A percentile compares a stretch with the other conserved stretches of the same genome.
Evolutionary conservation across 768 basidiomycete genomes (phyloP).

Genomic region (Panaeolus cyanescens): DNA sequence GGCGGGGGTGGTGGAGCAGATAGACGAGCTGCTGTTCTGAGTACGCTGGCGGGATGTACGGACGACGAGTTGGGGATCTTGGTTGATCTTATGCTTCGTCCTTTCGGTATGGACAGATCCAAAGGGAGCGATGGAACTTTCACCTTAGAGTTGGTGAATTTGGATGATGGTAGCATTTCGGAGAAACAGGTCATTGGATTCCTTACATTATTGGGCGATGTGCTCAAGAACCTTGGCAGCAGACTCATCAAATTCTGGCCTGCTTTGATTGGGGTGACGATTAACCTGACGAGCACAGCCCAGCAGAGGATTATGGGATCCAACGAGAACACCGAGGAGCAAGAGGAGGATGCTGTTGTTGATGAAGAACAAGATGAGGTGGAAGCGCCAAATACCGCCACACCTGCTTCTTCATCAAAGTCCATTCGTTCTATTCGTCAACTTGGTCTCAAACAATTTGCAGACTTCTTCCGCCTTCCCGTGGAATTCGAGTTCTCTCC

Average conservation of each 20-base stretch:
- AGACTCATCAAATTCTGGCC: conserved; percentile 74
- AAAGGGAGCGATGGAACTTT: conserved; percentile 10
- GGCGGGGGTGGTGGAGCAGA: conserved; percentile 68
- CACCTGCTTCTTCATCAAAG: conserved; percentile 32
- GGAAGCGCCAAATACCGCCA: conserved; percentile 33
- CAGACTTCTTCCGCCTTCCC: conserved; percentile 83
- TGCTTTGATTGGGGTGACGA: conserved; percentile 64
- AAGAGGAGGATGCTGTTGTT: conserved; percentile 29
- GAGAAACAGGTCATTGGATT: conserved; percentile 82
- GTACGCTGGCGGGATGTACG: conserved; percentile 67
- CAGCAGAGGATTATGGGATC: conserved; percentile 54
- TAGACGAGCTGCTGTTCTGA: conserved; percentile 74
- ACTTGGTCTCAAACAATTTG: conserved; percentile 80
- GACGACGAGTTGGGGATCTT: conserved; percentile 75
- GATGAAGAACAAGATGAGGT: conserved; percentile 39
- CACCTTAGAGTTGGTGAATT: conserved; percentile 7
- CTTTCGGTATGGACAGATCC: conserved; percentile 47
- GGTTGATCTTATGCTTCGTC: conserved; percentile 85
- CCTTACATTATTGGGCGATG: conserved; percentile 81
- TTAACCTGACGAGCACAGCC: conserved; percentile 66
- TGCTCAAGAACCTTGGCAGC: conserved; percentile 80
- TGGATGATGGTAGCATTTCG: conserved; percentile 27
- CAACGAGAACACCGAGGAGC: conserved; percentile 29
- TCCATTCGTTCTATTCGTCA: conserved; percentile 71
- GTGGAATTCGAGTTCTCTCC: conserved; percentile 74